Evolutionary conservation across 768 basidiomycete species (phyloP).

Genomic region (Agaricus sinodeliciosus): DNA sequence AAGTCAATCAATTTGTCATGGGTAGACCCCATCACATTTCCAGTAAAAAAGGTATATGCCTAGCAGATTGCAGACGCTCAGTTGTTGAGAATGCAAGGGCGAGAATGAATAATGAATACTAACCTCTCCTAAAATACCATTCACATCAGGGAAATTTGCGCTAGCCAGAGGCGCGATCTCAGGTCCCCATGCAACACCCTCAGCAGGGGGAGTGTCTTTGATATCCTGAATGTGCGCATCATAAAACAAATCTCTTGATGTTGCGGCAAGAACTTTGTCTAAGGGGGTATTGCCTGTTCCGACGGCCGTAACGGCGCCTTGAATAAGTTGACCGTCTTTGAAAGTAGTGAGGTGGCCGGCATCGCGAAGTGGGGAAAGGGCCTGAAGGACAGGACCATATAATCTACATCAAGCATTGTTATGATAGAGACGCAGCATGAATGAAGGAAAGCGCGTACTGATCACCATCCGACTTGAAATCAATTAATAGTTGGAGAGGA

Average conservation of each 20-base stretch:
- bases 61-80: background rate
- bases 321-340: background rate
- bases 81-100: background rate
- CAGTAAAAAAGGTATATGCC: background rate
- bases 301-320: background rate
- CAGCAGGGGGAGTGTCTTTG: background rate
- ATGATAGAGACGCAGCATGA: no score
- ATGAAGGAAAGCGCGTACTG: background rate
- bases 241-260: background rate
- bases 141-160: background rate
- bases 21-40: background rate
- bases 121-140: background rate
- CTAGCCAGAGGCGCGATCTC: background rate
- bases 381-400: background rate
- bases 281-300: background rate
- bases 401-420: background rate
- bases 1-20: background rate
- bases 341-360: background rate
- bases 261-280: background rate
- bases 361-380: background rate
- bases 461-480: background rate
- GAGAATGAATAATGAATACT: background rate
- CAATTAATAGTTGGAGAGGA: background rate
- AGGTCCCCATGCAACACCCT: background rate
- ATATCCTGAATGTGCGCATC: background rate